Percentiles rank a stretch among this genome's conserved stretches.
Evolutionary conservation across 768 basidiomycete genomes (phyloP).

Genomic region (Suillus plorans): DNA sequence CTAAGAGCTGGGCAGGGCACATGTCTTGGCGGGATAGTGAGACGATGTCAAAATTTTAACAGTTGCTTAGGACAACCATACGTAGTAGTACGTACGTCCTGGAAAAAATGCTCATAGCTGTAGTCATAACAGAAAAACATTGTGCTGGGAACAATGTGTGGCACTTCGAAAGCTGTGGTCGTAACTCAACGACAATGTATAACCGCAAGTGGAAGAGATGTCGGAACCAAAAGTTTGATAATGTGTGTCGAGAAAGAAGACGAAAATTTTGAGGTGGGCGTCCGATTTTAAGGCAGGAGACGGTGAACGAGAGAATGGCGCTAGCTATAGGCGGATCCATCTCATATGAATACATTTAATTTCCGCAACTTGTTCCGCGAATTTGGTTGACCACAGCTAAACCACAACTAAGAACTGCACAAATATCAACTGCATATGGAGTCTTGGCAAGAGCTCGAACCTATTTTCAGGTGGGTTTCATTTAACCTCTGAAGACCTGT

Average conservation of each 20-base stretch:
- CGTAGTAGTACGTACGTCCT: background rate
- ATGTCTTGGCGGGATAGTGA: background rate
- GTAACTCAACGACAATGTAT: background rate
- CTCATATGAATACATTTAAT: background rate
- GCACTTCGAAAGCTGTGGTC: background rate
- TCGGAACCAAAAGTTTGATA: background rate
- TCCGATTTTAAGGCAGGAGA: background rate
- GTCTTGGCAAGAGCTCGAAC: background rate
- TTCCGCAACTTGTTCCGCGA: background rate
- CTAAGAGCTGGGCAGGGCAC: background rate
- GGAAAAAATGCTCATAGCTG: background rate
- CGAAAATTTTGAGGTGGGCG: background rate
- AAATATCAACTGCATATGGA: background rate
- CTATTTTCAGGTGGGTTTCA: background rate
- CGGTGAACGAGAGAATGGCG: background rate
- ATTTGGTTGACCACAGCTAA: background rate
- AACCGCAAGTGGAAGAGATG: background rate
- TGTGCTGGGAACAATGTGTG: background rate
- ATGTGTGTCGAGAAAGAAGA: background rate
- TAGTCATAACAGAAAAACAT: background rate
- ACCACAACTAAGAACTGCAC: background rate
- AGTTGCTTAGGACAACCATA: background rate
- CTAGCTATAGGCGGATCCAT: background rate
- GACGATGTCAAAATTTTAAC: background rate
- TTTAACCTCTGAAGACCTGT: background rate